Evolutionary conservation across 129 eudicot genomes (phyloP).

Genomic region (Solidago caesia): DNA sequence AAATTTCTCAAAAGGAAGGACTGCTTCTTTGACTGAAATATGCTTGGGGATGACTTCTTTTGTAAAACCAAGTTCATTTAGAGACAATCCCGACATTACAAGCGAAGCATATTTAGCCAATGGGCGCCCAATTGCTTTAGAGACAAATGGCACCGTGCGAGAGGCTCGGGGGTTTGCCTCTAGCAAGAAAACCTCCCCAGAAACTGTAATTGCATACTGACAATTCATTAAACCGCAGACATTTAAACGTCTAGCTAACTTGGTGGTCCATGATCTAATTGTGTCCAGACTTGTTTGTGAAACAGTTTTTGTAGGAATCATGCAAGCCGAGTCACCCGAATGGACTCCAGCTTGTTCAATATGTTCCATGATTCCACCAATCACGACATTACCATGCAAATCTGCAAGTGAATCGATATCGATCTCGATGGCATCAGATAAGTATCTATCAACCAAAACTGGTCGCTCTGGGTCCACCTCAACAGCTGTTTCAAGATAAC

Average conservation of each 20-base stretch:
- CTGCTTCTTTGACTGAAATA: conserved; percentile 89
- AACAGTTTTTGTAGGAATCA: conserved; percentile 80
- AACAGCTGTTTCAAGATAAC: conserved; percentile 81
- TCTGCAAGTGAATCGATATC: conserved; percentile 92
- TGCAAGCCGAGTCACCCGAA: conserved; percentile 96
- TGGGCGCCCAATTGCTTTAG: conserved; percentile 95
- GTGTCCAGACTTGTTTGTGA: conserved; percentile 63
- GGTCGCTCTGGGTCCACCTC: conserved; percentile 94
- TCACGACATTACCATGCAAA: conserved; percentile 81
- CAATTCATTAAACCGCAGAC: conserved; percentile 98
- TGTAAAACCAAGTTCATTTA: conserved; percentile 61
- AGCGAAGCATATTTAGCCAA: conserved; percentile 92
- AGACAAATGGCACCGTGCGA: conserved; percentile 93
- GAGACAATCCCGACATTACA: conserved; percentile 93
- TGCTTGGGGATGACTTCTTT: conserved; percentile 75
- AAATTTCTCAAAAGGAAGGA: conserved; percentile 89
- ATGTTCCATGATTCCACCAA: conserved; percentile 99
- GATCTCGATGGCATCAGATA: conserved; percentile 85
- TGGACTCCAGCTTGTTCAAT: conserved; percentile 98
- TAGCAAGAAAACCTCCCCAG: conserved; percentile 80
- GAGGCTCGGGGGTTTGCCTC: conserved; percentile 98
- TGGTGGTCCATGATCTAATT: conserved; percentile 88
- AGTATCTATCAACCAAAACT: conserved; percentile 76
- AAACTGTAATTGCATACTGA: conserved; percentile 76
- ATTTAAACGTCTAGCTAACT: conserved; percentile 71